These are phyloP conservation scores for Sphagnum contortum DNA, from an alignment of 225 moss, liverwort and hornwort species.

Conservation along the genomic window DNA sequence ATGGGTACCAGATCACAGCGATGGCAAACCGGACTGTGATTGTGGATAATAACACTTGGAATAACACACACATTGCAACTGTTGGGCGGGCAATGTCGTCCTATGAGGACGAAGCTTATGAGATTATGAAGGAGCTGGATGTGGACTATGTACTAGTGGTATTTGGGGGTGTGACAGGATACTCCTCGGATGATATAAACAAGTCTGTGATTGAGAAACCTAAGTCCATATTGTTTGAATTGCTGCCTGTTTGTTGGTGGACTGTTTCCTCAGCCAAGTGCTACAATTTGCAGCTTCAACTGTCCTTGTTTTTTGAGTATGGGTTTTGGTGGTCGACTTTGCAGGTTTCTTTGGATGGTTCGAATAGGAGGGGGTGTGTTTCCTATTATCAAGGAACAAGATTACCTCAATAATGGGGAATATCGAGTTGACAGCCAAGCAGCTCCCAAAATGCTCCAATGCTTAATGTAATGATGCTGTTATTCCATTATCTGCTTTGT, in stretches of 20 bases:
- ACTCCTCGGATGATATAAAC: slow-evolving; percentile 98
- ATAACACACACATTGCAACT: slow-evolving; percentile 95
- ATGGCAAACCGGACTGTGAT: slow-evolving; percentile 98
- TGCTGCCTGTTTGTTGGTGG: background rate
- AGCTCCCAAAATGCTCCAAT: slow-evolving; percentile 87
- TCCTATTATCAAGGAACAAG: slow-evolving; percentile 84
- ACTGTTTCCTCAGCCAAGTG: background rate
- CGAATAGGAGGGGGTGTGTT: slow-evolving; percentile 99
- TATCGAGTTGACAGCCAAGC: slow-evolving; percentile 94
- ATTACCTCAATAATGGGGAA: slow-evolving; percentile 93
- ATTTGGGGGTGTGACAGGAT: slow-evolving; percentile 96
- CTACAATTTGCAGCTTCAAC: background rate
- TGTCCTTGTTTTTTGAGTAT: background rate
- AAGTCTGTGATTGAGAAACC: slow-evolving; percentile 47
- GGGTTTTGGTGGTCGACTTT: background rate
- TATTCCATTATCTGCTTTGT: background rate
- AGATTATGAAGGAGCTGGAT: slow-evolving; percentile 82
- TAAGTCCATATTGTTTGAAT: no score
- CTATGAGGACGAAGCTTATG: slow-evolving; percentile 83
- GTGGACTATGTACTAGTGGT: slow-evolving; percentile 93
- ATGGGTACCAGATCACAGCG: slow-evolving; percentile 93
- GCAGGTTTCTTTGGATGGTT: slow-evolving; percentile 99
- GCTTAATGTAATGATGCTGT: slow-evolving; percentile 48
- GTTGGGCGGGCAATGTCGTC: slow-evolving; percentile 98
- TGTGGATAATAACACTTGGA: slow-evolving; percentile 99